phyloP scores from a whole-genome alignment of 768 basidiomycete species.

The Pleurotus tuber-regium region DNA sequence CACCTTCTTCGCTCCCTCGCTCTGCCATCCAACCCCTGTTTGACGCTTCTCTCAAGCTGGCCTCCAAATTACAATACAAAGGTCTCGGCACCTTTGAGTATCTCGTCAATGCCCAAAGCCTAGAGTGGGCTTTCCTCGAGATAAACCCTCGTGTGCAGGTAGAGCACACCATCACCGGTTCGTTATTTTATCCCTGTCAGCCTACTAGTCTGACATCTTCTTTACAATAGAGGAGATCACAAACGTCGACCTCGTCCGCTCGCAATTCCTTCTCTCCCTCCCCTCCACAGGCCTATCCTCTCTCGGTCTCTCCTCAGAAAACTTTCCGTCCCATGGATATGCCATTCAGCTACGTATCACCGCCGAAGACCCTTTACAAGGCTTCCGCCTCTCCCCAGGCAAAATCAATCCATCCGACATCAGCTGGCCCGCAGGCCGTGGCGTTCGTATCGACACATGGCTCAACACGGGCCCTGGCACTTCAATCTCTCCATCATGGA shows the following conservation, averaged over 20 bases:
- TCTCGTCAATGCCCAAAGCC: conserved; percentile 68
- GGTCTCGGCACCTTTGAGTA: conserved; percentile 92
- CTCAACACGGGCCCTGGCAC: conserved; percentile 70
- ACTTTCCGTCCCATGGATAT: conserved; percentile 66
- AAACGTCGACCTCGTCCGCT: conserved; percentile 84
- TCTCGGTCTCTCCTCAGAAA: conserved; percentile 66
- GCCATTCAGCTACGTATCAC: conserved; percentile 89
- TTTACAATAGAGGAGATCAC: conserved; percentile 72
- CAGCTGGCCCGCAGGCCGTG: conserved; percentile 74
- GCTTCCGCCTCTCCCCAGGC: conserved; percentile 84
- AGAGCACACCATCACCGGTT: conserved; percentile 89
- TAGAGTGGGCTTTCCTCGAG: conserved; percentile 86
- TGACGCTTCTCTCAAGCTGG: conserved; percentile 76
- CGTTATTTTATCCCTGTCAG: conserved; percentile 13
- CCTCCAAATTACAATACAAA: conserved; percentile 70
- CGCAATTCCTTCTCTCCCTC: conserved; percentile 81
- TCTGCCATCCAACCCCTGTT: conserved; percentile 66
- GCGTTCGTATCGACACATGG: conserved; percentile 86
- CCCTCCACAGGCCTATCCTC: conserved; percentile 70
- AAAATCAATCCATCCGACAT: conserved; percentile 76
- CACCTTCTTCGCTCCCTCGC: conserved; percentile 78
- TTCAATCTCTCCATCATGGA: conserved; percentile 22
- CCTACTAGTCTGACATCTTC: neutral
- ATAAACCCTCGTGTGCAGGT: conserved; percentile 93
- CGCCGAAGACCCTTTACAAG: conserved; percentile 76